A percentile compares a stretch with the other conserved stretches of the same genome.
phyloP scores from a whole-genome alignment of 179 eudicot genomes.

The Nepenthes alata region DNA sequence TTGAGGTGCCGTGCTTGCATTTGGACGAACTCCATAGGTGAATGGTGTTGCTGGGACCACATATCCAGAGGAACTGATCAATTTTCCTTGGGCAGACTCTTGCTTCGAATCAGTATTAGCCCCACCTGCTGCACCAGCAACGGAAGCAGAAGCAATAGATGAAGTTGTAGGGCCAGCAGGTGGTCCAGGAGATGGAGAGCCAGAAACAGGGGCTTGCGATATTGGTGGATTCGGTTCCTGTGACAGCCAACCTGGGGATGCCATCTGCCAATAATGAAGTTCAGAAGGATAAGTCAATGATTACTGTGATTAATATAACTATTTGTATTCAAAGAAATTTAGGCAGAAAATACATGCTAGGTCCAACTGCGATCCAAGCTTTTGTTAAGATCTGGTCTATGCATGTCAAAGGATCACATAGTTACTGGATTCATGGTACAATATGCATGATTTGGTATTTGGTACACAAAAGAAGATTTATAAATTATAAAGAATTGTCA shows the following conservation, averaged over 20 bases:
- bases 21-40: constrained; percentile 19
- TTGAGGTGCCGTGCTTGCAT: constrained; percentile 11
- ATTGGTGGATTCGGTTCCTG: constrained; percentile 12
- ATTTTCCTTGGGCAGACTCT: constrained; percentile 10
- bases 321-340: no score
- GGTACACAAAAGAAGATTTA: no score
- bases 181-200: constrained; percentile 5
- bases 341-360: no score
- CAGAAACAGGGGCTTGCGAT: constrained; percentile 11
- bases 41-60: constrained; percentile 14
- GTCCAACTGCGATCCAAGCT: no score
- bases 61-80: constrained; percentile 12
- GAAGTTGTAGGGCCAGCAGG: constrained; percentile 3
- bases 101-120: constrained; percentile 6
- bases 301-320: no score
- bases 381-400: no score
- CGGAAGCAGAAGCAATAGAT: constrained; percentile 9
- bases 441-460: no score
- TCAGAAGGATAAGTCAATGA: background rate
- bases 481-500: no score
- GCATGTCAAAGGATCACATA: no score
- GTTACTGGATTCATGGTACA: no score
- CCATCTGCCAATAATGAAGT: background rate
- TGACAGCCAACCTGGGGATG: background rate
- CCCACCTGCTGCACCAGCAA: constrained; percentile 8